Evolutionary conservation across 2,329 filamentous ascomycete genomes (phyloP).

Genomic region (Aureobasidium leucospermi): DNA sequence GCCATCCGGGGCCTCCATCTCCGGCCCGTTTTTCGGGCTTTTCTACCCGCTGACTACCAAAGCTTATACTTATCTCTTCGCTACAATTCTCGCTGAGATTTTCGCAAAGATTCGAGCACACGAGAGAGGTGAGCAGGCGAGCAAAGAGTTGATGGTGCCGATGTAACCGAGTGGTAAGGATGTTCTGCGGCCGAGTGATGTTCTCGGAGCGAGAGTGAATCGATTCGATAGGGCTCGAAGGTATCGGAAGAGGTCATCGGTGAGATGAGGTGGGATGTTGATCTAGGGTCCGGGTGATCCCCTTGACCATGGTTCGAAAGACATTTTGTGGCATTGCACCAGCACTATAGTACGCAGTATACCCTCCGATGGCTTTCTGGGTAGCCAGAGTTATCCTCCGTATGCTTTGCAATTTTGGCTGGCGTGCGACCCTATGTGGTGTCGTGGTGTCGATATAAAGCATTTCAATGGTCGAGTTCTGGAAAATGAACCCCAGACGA

Average conservation of each 20-base stretch:
- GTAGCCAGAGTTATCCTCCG: neutral
- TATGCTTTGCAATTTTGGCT: too few species aligned
- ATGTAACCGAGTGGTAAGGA: too few species aligned
- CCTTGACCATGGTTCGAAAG: neutral
- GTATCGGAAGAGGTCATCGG: too few species aligned
- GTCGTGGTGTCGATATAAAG: too few species aligned
- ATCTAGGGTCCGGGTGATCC: neutral
- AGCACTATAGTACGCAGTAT: neutral
- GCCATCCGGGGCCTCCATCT: neutral
- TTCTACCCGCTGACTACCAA: neutral
- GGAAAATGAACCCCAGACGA: too few species aligned
- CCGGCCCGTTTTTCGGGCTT: neutral
- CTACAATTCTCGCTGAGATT: neutral
- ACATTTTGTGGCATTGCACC: neutral
- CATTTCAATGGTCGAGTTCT: too few species aligned
- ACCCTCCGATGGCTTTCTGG: neutral
- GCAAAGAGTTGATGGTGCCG: neutral
- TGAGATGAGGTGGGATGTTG: too few species aligned
- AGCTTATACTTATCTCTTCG: neutral
- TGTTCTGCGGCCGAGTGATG: too few species aligned
- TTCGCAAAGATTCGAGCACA: neutral
- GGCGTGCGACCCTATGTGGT: too few species aligned
- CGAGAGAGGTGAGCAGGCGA: too few species aligned
- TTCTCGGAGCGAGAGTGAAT: too few species aligned
- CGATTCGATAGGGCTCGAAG: too few species aligned